These are phyloP conservation scores for Tetrastigma voinierianum DNA, from an alignment of 164 flowering plant species.

Conservation along the genomic window DNA sequence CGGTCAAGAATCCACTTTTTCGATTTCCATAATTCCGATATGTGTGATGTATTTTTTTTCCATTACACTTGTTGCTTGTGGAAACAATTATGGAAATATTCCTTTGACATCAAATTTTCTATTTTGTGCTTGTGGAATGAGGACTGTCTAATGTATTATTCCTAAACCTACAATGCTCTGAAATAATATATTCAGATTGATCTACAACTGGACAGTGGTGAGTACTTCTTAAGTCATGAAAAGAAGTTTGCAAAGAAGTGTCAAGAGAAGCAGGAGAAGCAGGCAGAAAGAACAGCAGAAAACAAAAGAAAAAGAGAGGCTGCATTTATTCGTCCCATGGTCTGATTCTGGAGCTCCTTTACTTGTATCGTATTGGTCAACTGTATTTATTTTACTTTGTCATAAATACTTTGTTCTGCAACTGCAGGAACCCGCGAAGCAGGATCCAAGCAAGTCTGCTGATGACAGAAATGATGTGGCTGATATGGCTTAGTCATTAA, in stretches of 20 bases:
- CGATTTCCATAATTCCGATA: too few species aligned
- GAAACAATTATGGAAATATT: not conserved
- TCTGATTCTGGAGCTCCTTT: constrained; percentile 12
- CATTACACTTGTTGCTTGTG: too few species aligned
- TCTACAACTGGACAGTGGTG: constrained; percentile 78
- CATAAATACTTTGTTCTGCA: not conserved
- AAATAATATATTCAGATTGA: constrained; percentile 58
- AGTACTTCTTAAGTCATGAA: constrained; percentile 75
- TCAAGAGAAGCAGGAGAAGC: constrained; percentile 88
- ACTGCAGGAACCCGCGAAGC: constrained; percentile 49
- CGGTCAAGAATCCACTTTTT: not conserved
- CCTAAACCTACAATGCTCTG: not conserved
- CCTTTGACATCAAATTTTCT: not conserved
- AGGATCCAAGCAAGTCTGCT: constrained; percentile 22
- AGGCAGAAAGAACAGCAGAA: constrained; percentile 80
- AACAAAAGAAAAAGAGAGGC: constrained; percentile 78
- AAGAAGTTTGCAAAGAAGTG: constrained; percentile 77
- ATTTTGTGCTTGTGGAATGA: not conserved
- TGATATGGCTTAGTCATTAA: constrained; percentile 56
- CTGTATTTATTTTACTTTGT: not conserved
- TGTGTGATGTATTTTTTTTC: too few species aligned
- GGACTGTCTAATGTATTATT: not conserved
- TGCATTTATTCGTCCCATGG: constrained; percentile 86
- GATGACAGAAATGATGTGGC: constrained; percentile 49
- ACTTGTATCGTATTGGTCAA: too few species aligned